Conservation (phyloP, 441 rosid genomes). For the Pelargonium exstipulatum region DNA sequence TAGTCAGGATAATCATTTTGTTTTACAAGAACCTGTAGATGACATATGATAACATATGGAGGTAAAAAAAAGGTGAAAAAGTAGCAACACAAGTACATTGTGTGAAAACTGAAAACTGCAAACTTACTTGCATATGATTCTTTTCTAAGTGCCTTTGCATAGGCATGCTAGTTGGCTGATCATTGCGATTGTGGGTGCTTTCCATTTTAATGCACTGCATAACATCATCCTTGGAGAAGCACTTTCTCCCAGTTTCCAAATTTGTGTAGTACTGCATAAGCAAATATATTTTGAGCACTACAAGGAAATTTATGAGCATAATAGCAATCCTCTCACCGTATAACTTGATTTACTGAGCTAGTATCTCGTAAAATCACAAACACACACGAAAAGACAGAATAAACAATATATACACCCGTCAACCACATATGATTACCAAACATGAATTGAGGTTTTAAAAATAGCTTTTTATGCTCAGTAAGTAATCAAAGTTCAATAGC, state of each 20-base stretch:
- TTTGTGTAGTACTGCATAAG: conserved; percentile 42
- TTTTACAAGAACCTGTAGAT: conserved; percentile 22
- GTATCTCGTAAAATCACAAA: neutral
- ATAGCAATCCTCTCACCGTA: neutral
- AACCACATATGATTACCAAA: neutral
- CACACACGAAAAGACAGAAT: neutral
- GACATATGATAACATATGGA: conserved; percentile 10
- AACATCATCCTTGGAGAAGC: conserved; percentile 45
- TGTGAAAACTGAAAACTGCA: neutral
- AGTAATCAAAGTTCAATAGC: no score
- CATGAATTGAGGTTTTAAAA: neutral
- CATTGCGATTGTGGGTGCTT: conserved; percentile 20
- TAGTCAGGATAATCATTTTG: conserved; percentile 29
- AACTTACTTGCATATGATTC: conserved; percentile 26
- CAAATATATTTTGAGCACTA: neutral
- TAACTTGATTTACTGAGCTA: neutral
- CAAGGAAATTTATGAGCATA: neutral
- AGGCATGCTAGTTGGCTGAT: conserved; percentile 4
- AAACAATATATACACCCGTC: neutral
- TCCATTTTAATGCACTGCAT: conserved; percentile 25
- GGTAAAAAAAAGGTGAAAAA: conserved; percentile 13
- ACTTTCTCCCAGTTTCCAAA: conserved; percentile 37
- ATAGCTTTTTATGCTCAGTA: neutral
- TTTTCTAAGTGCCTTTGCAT: conserved; percentile 19
- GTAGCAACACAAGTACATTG: conserved; percentile 9